Base-by-base conservation (phyloP, 139 green algal genomes). In the Micractinium sp. region DNA sequence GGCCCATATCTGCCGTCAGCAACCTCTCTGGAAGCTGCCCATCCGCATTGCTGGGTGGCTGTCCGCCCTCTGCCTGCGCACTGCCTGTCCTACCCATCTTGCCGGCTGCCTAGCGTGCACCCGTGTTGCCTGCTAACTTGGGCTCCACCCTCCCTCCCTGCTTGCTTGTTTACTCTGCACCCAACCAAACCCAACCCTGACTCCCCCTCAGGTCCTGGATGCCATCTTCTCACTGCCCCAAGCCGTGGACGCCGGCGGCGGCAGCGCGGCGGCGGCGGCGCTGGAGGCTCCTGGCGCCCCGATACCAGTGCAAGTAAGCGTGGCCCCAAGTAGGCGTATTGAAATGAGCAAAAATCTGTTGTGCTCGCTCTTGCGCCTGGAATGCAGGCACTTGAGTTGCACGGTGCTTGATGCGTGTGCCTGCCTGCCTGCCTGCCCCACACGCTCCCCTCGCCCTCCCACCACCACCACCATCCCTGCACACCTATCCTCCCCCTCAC, bases 141-240 rank as follows among this genome's bases (percentile, higher is more conserved):
- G 22, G 22, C 38, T 36, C 38, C 2, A 25, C 77, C 22, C 76
- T 27, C 3, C 35, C 22, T 22, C 3, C 4, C n/a, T 56, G 47
- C 47, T 56, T 56, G 47, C 47, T 56, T 56, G 47, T 56, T 56
- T 56, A 56, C 47, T 56, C 47, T 56, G 47, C 47, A 56, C 5
- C 47, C 47, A 56, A 56, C 47, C 47, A 5, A 56, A 56, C 9
- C 47, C 47, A 56, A 56, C 47, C 47, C 5, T 16, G 7, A 5
- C 47, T 56, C 47, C 71, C 74, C 33, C 9, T 4, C 83, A 71
- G 38, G 92, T 98, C 33, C 87, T 98, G 77, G 95, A 95, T 27
- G 94, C 95, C 1, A 84, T 98, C 12, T 98, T 98, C 85, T 84
- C 76, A 53, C 67, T 94, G 88, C 79, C 74, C 2, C 47, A 36